phyloP scores from a whole-genome alignment of 495 filamentous ascomycete genomes.

The Aspergillus olivimuriae region DNA sequence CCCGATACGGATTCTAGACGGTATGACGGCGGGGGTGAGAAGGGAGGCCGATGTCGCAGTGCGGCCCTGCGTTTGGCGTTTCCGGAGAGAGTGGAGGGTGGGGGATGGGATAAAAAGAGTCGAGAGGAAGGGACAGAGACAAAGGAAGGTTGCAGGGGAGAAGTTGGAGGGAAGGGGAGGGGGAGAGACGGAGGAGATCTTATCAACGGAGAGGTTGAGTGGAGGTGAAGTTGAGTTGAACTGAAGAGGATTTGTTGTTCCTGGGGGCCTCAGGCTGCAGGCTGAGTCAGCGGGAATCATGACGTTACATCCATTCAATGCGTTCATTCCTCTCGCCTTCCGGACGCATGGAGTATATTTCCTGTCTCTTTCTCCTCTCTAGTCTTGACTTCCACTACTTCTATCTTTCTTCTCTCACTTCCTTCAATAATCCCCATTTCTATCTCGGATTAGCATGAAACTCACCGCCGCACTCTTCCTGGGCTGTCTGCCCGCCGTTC shows the following conservation, averaged over 20 bases:
- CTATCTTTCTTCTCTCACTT: not conserved
- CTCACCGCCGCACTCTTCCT: slow-evolving; percentile 42
- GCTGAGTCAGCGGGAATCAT: too few species aligned
- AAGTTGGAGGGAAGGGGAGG: slow-evolving; percentile 2
- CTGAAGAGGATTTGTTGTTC: too few species aligned
- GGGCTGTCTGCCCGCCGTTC: slow-evolving; percentile 47
- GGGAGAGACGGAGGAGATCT: not conserved
- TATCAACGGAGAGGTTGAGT: not conserved
- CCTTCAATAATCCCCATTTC: not conserved
- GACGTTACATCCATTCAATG: slow-evolving; percentile 1
- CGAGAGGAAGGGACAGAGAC: not conserved
- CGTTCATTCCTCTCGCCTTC: too few species aligned
- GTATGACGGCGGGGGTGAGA: slow-evolving; percentile 2
- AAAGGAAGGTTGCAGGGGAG: slow-evolving; percentile 4
- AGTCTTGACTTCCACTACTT: not conserved
- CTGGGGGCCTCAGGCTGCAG: too few species aligned
- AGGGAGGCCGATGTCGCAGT: too few species aligned
- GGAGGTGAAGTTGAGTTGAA: too few species aligned
- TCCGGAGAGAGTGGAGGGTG: slow-evolving; percentile 2
- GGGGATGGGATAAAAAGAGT: slow-evolving; percentile 9
- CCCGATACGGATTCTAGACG: slow-evolving; percentile 12
- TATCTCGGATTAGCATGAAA: slow-evolving; percentile 49
- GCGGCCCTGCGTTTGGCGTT: too few species aligned
- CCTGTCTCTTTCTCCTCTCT: not conserved
- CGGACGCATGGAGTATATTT: too few species aligned